Conservation (phyloP, 371 early-diverging fungal genomes). For the Cokeromyces recurvatus region DNA sequence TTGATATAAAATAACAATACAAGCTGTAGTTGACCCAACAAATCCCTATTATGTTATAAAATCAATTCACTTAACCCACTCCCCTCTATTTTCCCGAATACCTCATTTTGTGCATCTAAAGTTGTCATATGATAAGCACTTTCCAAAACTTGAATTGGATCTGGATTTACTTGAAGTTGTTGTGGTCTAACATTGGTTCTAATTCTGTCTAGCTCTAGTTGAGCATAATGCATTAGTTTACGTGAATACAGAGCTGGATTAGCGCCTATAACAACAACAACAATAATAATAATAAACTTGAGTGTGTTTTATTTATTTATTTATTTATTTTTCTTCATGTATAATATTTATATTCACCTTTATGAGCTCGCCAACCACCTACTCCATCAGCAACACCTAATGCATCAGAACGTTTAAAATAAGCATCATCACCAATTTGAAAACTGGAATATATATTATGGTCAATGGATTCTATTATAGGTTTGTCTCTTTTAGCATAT, state of each 20-base stretch:
- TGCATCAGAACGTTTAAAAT: slow-evolving; percentile 71
- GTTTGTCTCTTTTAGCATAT: slow-evolving; percentile 62
- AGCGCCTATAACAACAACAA: slow-evolving; percentile 51
- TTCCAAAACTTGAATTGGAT: slow-evolving; percentile 67
- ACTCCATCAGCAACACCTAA: slow-evolving; percentile 85
- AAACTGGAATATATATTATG: slow-evolving; percentile 74
- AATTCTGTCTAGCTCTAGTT: slow-evolving; percentile 66
- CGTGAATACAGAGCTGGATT: slow-evolving; percentile 85
- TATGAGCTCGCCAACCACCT: slow-evolving; percentile 71
- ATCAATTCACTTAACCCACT: no score
- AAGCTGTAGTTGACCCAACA: slow-evolving; percentile 88
- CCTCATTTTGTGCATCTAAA: slow-evolving; percentile 65
- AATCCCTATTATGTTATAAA: slow-evolving; percentile 37
- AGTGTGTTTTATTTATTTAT: neutral
- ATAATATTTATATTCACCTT: slow-evolving; percentile 15
- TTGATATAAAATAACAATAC: slow-evolving; percentile 77
- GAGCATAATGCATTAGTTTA: slow-evolving; percentile 88
- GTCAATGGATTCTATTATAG: slow-evolving; percentile 33
- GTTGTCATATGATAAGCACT: slow-evolving; percentile 65
- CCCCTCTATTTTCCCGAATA: no score
- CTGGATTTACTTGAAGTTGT: slow-evolving; percentile 14
- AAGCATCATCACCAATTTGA: slow-evolving; percentile 82
- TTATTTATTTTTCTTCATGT: neutral
- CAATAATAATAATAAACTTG: neutral
- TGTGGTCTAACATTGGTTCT: slow-evolving; percentile 25